Evolutionary conservation across 495 filamentous ascomycete genomes (phyloP).

Genomic region (Halenospora varia): DNA sequence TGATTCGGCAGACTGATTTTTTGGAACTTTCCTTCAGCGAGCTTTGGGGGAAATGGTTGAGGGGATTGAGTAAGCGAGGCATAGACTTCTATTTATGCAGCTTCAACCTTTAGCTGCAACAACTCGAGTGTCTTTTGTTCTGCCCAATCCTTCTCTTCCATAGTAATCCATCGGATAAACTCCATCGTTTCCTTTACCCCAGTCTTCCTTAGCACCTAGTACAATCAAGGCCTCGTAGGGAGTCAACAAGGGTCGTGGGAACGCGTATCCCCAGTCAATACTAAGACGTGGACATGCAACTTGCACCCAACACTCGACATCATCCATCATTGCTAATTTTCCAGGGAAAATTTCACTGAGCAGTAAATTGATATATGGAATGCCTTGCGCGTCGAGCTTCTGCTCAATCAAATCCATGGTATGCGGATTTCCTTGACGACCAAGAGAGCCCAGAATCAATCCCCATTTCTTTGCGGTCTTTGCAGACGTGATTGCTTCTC

Average conservation of each 20-base stretch:
- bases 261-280: slow-evolving; percentile 99
- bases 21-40: too few species aligned
- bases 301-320: slow-evolving; percentile 97
- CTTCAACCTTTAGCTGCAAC: slow-evolving; percentile 14
- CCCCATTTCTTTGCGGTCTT: slow-evolving; percentile 82
- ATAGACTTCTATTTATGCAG: neutral
- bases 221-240: slow-evolving; percentile 94
- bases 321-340: slow-evolving; percentile 84
- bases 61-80: too few species aligned
- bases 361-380: slow-evolving; percentile 77
- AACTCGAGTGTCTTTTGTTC: slow-evolving; percentile 30
- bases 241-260: slow-evolving; percentile 80
- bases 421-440: slow-evolving; percentile 91
- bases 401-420: slow-evolving; percentile 84
- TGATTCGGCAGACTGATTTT: too few species aligned
- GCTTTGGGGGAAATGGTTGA: too few species aligned
- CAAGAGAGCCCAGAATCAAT: slow-evolving; percentile 87
- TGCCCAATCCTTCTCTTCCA: slow-evolving; percentile 83
- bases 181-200: slow-evolving; percentile 60
- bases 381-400: slow-evolving; percentile 59
- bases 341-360: slow-evolving; percentile 94
- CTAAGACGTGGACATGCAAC: slow-evolving; percentile 91
- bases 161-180: slow-evolving; percentile 99
- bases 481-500: slow-evolving; percentile 71
- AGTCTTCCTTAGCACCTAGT: slow-evolving; percentile 69